These are phyloP conservation scores for Geotrichum bryndzae DNA, from an alignment of 1,139 yeast species.

Conservation along the genomic window DNA sequence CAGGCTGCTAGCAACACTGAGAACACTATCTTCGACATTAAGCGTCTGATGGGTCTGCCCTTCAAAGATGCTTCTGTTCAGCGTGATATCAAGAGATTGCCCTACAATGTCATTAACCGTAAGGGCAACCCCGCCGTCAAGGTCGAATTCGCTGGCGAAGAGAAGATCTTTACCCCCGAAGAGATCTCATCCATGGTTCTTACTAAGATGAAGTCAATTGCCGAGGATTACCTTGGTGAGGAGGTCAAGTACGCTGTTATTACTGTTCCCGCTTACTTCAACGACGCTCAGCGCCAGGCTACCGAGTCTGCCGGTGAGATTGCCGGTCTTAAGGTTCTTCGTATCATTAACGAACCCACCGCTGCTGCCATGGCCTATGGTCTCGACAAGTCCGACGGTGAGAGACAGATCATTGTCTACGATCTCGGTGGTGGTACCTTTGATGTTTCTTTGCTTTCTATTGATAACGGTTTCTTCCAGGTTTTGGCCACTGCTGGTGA, in stretches of 20 bases:
- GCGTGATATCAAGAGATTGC: constrained; percentile 96
- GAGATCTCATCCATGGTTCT: constrained; percentile 95
- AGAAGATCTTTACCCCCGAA: constrained; percentile 91
- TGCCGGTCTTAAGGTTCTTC: constrained; percentile 92
- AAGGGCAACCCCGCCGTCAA: constrained; percentile 82
- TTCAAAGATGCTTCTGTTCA: constrained; percentile 86
- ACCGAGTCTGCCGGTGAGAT: constrained; percentile 98
- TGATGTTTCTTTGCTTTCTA: constrained; percentile 82
- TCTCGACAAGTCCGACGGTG: constrained; percentile 78
- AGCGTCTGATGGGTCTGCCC: constrained; percentile 96
- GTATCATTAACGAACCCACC: constrained; percentile 96
- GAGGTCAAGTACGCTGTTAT: constrained; percentile 91
- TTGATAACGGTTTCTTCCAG: constrained; percentile 91
- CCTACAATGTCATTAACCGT: constrained; percentile 85
- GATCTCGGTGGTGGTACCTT: constrained; percentile 97
- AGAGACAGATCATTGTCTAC: constrained; percentile 84
- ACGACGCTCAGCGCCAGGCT: constrained; percentile 97
- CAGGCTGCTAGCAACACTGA: constrained; percentile 97
- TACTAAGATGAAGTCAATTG: constrained; percentile 96
- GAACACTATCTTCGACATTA: constrained; percentile 96
- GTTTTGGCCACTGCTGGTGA: constrained; percentile 96
- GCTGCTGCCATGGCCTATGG: constrained; percentile 99
- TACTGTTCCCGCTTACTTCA: constrained; percentile 96
- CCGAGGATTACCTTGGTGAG: constrained; percentile 92
- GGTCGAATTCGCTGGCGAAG: constrained; percentile 85